These are phyloP conservation scores for Pseudogymnoascus sp. DNA, from an alignment of 2,329 filamentous ascomycete species.

Conservation along the genomic window DNA sequence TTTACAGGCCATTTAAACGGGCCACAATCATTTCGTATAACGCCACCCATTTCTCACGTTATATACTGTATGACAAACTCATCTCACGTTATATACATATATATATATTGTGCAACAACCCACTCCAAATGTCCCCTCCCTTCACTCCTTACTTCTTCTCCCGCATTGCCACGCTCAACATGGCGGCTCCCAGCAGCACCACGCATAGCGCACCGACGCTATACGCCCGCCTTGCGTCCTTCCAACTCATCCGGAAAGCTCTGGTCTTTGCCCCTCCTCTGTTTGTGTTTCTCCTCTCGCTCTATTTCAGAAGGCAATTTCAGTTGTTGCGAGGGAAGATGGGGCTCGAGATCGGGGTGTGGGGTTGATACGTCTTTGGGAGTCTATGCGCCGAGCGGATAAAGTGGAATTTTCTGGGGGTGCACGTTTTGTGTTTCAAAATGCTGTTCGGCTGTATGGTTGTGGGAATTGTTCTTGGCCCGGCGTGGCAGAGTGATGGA, in stretches of 20 bases:
- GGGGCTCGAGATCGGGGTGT: background rate
- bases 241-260: background rate
- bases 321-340: slow-evolving; percentile 4
- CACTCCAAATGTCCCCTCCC: background rate
- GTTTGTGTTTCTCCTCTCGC: slow-evolving; percentile 2
- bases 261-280: background rate
- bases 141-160: background rate
- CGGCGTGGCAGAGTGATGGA: background rate
- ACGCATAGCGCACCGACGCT: background rate
- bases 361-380: background rate
- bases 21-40: background rate
- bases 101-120: background rate
- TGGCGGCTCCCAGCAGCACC: background rate
- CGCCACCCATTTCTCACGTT: background rate
- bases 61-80: background rate
- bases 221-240: background rate
- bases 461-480: background rate
- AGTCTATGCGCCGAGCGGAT: background rate
- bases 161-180: slow-evolving; percentile 1
- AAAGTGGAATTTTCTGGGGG: background rate
- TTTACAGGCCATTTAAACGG: background rate
- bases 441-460: background rate
- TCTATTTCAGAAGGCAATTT: slow-evolving; percentile 3
- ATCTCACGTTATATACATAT: background rate
- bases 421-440: background rate